These are phyloP conservation scores for Gnaphalium uliginosum DNA, from an alignment of 129 eudicot genomes.

Conservation along the genomic window DNA sequence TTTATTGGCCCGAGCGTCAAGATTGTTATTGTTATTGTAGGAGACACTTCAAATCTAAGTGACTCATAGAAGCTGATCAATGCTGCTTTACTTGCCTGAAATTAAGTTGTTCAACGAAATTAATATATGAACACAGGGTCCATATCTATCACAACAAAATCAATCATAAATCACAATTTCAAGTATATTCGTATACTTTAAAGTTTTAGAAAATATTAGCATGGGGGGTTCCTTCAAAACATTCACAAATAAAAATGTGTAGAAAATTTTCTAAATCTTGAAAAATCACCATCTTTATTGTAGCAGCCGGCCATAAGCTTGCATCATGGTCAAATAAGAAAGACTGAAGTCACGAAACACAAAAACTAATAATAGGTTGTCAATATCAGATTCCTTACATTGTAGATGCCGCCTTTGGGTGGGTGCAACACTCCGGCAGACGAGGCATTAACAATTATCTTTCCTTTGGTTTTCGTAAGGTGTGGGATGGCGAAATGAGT, in stretches of 20 bases:
- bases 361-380: background rate
- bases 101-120: background rate
- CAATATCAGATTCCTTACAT: conserved; percentile 2
- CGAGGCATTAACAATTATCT: conserved; percentile 35
- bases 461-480: conserved; percentile 40
- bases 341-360: background rate
- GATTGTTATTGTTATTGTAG: conserved; percentile 27
- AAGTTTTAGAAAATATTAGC: too few relatives aligned
- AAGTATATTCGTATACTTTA: too few relatives aligned
- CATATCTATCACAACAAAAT: too few relatives aligned
- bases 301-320: background rate
- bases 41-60: conserved; percentile 38
- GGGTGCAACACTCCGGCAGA: conserved; percentile 22
- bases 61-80: conserved; percentile 44
- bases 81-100: conserved; percentile 52
- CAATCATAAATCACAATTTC: too few relatives aligned
- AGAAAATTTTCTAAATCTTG: too few relatives aligned
- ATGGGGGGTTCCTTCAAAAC: too few relatives aligned
- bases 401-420: conserved; percentile 32
- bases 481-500: conserved; percentile 47
- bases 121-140: too few relatives aligned
- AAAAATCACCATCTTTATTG: too few relatives aligned
- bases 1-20: conserved; percentile 32
- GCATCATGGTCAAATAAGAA: background rate
- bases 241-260: too few relatives aligned